These are phyloP conservation scores for Phytophthora agathidicida DNA, from an alignment of 352 stramenopile species.

Conservation along the genomic window DNA sequence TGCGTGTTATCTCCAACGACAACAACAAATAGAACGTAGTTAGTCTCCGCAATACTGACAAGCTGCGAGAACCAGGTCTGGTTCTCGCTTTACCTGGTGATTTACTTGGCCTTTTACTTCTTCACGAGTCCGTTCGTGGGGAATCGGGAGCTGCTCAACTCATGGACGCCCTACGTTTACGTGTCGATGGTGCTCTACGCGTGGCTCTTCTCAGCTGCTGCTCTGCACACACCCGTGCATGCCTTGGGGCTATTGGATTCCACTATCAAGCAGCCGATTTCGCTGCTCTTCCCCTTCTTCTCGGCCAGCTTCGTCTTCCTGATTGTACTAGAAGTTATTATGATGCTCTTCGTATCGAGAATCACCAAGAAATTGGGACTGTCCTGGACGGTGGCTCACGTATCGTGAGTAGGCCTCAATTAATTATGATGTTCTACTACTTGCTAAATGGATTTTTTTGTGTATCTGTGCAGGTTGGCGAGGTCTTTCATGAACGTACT, in stretches of 20 bases:
- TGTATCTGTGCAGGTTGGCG: conserved; percentile 42
- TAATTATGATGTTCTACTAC: too few relatives aligned
- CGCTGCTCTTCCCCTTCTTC: conserved; percentile 88
- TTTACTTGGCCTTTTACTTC: conserved; percentile 90
- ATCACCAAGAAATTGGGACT: conserved; percentile 58
- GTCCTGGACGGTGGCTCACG: conserved; percentile 68
- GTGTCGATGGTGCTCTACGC: conserved; percentile 87
- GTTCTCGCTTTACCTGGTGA: conserved; percentile 80
- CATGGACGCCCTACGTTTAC: conserved; percentile 90
- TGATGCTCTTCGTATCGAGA: conserved; percentile 65
- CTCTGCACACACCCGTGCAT: conserved; percentile 76
- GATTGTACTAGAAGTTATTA: conserved; percentile 71
- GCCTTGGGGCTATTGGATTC: conserved; percentile 74
- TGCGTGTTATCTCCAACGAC: conserved; percentile 12
- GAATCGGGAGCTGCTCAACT: conserved; percentile 83
- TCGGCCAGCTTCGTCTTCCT: conserved; percentile 82
- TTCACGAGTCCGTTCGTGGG: conserved; percentile 89
- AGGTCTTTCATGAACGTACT: conserved; percentile 83
- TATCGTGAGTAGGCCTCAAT: conserved; percentile 83
- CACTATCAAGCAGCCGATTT: conserved; percentile 88
- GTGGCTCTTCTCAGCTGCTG: conserved; percentile 81
- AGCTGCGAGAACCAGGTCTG: conserved; percentile 54
- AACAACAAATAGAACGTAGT: too few relatives aligned
- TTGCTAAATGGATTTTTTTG: too few relatives aligned
- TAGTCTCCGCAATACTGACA: too few relatives aligned